Base-by-base conservation (phyloP, 2,329 filamentous ascomycete species). In the Didymella lethalis region DNA sequence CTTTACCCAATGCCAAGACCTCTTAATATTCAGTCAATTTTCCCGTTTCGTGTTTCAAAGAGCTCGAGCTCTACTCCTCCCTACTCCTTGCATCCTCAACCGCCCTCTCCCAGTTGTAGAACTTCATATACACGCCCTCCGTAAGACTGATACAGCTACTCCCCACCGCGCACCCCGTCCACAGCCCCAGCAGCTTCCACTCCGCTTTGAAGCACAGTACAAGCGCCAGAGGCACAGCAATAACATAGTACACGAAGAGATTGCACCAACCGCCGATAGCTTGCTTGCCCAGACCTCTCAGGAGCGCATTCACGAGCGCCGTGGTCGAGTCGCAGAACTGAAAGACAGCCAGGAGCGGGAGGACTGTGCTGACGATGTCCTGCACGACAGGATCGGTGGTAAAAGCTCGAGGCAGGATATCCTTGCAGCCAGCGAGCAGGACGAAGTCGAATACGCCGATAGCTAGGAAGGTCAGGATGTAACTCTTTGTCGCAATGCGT, bases 231-330 rank as follows among this genome's bases (percentile, higher is more conserved):
- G 77, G 77, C 6, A 79, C 73, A 0, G 75, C 76, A 49, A 77
- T 69, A 6, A 73, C 48, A 51, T 79, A 79, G 32, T 78, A 78
- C 2, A 78, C 75, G 3, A 71, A 67, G 16, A 79, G 53, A 50
- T 75, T 78, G 18, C 74, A 72, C 62, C 72, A 78, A 0, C 77
- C 78, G 7, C 76, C 77, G 5, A 80, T 74, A 1, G 67, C 70
- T 57, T 79, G 77, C 56, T 74, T 69, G 0, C 77, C 78, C 5
- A 79, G 61, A 0, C 76, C 77, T 0, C 78, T 65, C 7, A 78
- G 61, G 2, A 79, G 64, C 11, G 73, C 71, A 54, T 79, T 78
- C 2, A 71, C 75, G 12, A 77, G 68, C 23, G 75, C 75, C 2
- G 74, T 73, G 0, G 72, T 75, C 0, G 71, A 71, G 57, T 80